phyloP scores from a whole-genome alignment of 768 basidiomycete genomes.

The Boletus rubescentipes region DNA sequence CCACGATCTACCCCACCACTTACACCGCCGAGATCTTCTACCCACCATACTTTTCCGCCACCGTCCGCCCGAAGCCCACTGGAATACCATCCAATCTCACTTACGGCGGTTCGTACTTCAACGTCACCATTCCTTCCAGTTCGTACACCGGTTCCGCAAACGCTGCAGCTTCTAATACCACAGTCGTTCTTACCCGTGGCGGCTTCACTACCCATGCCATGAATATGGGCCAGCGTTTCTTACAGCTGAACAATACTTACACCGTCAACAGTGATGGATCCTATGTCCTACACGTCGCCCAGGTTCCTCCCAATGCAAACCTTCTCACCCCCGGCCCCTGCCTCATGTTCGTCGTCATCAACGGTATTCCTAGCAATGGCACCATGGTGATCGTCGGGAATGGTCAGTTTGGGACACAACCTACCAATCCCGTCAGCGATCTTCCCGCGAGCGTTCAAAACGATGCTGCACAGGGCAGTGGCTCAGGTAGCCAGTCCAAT shows the following conservation, averaged over 20 bases:
- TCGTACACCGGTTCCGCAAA: conserved; percentile 69
- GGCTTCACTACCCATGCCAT: conserved; percentile 87
- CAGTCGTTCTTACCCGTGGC: conserved; percentile 76
- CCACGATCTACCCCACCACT: conserved; percentile 68
- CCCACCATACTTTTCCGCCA: conserved; percentile 80
- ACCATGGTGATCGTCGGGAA: conserved; percentile 75
- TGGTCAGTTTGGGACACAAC: conserved; percentile 73
- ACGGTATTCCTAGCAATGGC: conserved; percentile 84
- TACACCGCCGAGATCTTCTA: conserved; percentile 89
- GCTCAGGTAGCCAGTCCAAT: conserved; percentile 12
- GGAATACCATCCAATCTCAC: conserved; percentile 72
- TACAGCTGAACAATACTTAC: conserved; percentile 86
- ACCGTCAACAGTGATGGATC: conserved; percentile 76
- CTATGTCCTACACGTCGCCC: conserved; percentile 76
- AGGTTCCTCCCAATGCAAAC: conserved; percentile 82
- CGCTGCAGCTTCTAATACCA: conserved; percentile 69
- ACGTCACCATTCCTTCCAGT: conserved; percentile 63
- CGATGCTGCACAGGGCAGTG: conserved; percentile 39
- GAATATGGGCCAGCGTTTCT: conserved; percentile 86
- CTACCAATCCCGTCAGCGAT: conserved; percentile 31
- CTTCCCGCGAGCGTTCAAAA: conserved; percentile 42
- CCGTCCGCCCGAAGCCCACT: conserved; percentile 63
- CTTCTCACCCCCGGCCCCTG: conserved; percentile 90
- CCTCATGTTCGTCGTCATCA: conserved; percentile 77
- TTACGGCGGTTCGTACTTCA: conserved; percentile 84